Percentiles rank a stretch among this genome's conserved stretches.
Conservation (phyloP, 202 grass and related monocot genomes). For the Musa balbisiana region DNA sequence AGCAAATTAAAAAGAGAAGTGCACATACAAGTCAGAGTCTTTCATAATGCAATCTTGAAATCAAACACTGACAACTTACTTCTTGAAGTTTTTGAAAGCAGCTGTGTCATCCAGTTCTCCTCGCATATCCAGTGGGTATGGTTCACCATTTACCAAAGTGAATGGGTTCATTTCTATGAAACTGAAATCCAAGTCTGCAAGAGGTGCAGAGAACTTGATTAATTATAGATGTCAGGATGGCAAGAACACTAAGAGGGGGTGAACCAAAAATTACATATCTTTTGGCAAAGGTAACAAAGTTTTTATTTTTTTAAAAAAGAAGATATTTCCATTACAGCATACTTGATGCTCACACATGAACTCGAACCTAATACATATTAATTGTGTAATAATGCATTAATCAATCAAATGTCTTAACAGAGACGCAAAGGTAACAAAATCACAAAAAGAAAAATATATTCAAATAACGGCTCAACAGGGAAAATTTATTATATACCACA, state of each 20-base stretch:
- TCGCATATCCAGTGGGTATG: conserved; percentile 94
- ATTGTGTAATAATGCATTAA: too few species aligned
- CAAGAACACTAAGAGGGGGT: neutral
- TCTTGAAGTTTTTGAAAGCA: conserved; percentile 98
- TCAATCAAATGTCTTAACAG: too few species aligned
- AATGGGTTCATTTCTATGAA: conserved; percentile 98
- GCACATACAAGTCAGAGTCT: neutral
- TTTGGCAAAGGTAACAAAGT: too few species aligned
- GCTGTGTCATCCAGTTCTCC: conserved; percentile 96
- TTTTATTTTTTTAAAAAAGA: too few species aligned
- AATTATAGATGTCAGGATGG: neutral
- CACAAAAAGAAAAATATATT: neutral
- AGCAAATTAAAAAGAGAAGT: neutral
- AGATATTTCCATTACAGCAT: too few species aligned
- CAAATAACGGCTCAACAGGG: neutral
- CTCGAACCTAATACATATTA: too few species aligned
- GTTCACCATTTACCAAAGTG: conserved; percentile 77
- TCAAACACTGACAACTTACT: conserved; percentile 27
- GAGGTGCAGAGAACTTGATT: neutral
- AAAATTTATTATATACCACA: neutral
- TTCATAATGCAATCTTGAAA: neutral
- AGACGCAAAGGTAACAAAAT: neutral
- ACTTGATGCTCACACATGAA: too few species aligned
- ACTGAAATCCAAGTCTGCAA: conserved; percentile 79
- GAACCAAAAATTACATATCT: neutral